Evolutionary conservation across 2,329 filamentous ascomycete species (phyloP), one percentile per base, ranked within the genome.

Genomic region (Arthrobotrys musiformis): DNA sequence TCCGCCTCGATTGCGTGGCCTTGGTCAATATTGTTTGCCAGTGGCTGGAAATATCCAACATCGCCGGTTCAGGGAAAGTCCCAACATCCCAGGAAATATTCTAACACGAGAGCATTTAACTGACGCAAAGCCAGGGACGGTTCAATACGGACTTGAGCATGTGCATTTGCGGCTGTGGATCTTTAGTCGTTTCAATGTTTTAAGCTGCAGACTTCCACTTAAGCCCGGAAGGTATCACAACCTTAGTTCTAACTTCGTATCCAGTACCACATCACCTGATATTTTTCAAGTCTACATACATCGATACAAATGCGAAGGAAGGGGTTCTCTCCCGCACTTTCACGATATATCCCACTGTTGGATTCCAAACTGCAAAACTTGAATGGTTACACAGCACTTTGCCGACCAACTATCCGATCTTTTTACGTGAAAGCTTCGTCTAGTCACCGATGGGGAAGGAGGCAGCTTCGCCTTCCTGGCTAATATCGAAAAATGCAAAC

Each of bases 61-160:
- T 61, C 50, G 73, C 73, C 73, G 73, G 60, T 77, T 77, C 60
- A 70, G 73, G 66, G 26, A 77, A 70, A 66, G 73, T 13, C 33
- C 73, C 33, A 64, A 69, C 66, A 50, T 62, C 46, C 56, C 37
- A 63, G 67, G 13, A 50, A n/a, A 48, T 6, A 64, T 46, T 62
- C 58, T 50, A 64, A 64, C 68, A 69, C 44, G 33, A 42, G 37
- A 24, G 48, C 30, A 37, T 37, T 42, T 37, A 37, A 60, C 48
- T 68, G 52, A 66, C 44, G 54, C 70, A 67, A 44, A 37, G 50
- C 42, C 37, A 70, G 70, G 62, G 58, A 72, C 68, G 60, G 72
- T 56, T 56, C 44, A 58, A 54, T 69, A 52, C 40, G 42, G 56
- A 46, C 61, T 75, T 50, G 50, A 28, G 52, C 15, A 50, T 58